Conservation (phyloP, 768 basidiomycete species). For the Pleurotus giganteus region DNA sequence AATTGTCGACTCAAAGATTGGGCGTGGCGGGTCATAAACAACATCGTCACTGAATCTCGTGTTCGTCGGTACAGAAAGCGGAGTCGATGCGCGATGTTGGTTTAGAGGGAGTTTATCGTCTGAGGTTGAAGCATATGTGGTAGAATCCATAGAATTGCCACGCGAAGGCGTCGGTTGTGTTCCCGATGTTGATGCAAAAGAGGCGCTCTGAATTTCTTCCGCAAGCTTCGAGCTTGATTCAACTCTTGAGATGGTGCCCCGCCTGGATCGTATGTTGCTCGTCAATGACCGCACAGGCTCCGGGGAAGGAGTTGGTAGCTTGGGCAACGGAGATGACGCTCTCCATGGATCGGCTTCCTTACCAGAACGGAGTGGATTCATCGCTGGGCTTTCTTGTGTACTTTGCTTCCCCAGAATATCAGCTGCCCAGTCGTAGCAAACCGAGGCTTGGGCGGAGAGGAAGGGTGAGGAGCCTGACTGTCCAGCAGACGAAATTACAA, state of each 20-base stretch:
- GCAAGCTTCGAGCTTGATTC: neutral
- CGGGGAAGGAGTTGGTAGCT: constrained; percentile 6
- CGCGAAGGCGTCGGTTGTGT: neutral
- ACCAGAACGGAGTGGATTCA: neutral
- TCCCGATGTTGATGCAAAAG: neutral
- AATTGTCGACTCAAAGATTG: neutral
- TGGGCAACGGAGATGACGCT: neutral
- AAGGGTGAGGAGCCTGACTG: constrained; percentile 33
- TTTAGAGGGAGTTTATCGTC: neutral
- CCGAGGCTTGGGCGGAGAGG: constrained; percentile 38
- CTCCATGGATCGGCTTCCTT: constrained; percentile 2
- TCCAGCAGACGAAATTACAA: constrained; percentile 38
- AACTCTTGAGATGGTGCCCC: neutral
- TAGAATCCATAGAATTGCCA: neutral
- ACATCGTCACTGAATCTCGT: neutral
- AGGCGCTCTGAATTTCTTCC: neutral
- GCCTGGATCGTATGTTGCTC: neutral
- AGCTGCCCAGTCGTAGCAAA: constrained; percentile 43
- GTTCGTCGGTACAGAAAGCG: neutral
- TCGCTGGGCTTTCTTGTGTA: neutral
- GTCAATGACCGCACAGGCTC: neutral
- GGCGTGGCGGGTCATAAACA: neutral
- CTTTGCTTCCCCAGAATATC: constrained; percentile 30
- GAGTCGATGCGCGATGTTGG: neutral
- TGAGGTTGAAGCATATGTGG: neutral